Evolutionary conservation across 805 yeast species (phyloP).

Genomic region (Cyberlindnera maritima): DNA sequence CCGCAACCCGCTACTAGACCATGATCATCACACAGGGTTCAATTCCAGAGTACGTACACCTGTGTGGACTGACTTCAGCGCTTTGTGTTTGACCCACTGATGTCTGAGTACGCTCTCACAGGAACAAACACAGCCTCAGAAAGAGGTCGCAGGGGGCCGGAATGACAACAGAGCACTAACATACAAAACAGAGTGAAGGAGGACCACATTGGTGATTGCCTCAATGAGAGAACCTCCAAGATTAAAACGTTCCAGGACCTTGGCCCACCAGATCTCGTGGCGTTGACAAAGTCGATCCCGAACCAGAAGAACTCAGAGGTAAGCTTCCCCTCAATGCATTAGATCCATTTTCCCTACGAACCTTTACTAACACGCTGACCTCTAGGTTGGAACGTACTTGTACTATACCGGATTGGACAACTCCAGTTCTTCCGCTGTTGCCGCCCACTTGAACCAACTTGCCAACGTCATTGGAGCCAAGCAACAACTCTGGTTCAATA

Average conservation of each 20-base stretch:
- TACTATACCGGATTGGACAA: conserved; percentile 77
- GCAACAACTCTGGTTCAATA: conserved; percentile 81
- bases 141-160: background rate
- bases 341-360: too few species aligned
- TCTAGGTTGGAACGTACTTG: conserved; percentile 63
- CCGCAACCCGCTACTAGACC: background rate
- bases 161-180: conserved; percentile 3
- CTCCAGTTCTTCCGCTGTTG: conserved; percentile 72
- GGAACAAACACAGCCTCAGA: background rate
- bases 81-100: background rate
- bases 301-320: conserved; percentile 43
- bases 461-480: conserved; percentile 60
- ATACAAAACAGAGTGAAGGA: conserved; percentile 47
- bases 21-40: conserved; percentile 52
- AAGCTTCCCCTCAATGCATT: background rate
- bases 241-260: conserved; percentile 58
- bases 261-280: conserved; percentile 76
- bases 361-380: conserved; percentile 8
- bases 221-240: conserved; percentile 62
- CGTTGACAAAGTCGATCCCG: conserved; percentile 54
- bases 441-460: conserved; percentile 67
- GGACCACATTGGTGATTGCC: conserved; percentile 53
- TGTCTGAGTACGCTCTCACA: background rate
- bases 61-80: too few species aligned
- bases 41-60: conserved; percentile 51